A percentile compares a stretch with the other conserved stretches of the same genome.
These are phyloP conservation scores for Aspergillus affinis DNA, from an alignment of 495 filamentous ascomycete species.

Conservation along the genomic window DNA sequence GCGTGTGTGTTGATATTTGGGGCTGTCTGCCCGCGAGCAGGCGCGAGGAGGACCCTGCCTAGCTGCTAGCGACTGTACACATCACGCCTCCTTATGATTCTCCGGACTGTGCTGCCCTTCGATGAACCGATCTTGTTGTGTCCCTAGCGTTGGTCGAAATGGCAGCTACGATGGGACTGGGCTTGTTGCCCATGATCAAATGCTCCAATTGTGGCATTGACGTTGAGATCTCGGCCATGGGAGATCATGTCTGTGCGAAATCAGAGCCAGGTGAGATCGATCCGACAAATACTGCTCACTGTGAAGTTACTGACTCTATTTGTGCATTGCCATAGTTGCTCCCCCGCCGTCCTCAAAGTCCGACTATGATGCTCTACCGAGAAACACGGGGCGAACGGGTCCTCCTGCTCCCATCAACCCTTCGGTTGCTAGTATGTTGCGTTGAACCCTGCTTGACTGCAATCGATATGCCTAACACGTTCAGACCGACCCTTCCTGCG, in stretches of 20 bases:
- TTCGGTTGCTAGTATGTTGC: slow-evolving; percentile 52
- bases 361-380: slow-evolving; percentile 11
- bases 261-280: slow-evolving; percentile 16
- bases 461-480: slow-evolving; percentile 3
- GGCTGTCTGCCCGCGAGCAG: neutral
- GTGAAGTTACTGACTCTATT: neutral
- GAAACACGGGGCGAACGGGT: slow-evolving; percentile 22
- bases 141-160: slow-evolving; percentile 9
- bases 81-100: neutral
- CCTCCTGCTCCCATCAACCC: slow-evolving; percentile 56
- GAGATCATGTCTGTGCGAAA: slow-evolving; percentile 75
- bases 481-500: slow-evolving; percentile 62
- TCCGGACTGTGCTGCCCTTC: neutral
- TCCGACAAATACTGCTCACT: neutral
- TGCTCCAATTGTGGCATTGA: slow-evolving; percentile 85
- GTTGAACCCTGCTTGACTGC: neutral
- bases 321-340: slow-evolving; percentile 19
- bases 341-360: slow-evolving; percentile 40
- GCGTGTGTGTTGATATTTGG: neutral
- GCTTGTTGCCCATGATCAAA: slow-evolving; percentile 88
- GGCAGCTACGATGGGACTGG: slow-evolving; percentile 38
- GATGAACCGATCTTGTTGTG: neutral
- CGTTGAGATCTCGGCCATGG: slow-evolving; percentile 89
- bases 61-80: neutral
- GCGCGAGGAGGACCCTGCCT: neutral